phyloP scores from a whole-genome alignment of 768 basidiomycete genomes.

The Neoboletus magnificus region DNA sequence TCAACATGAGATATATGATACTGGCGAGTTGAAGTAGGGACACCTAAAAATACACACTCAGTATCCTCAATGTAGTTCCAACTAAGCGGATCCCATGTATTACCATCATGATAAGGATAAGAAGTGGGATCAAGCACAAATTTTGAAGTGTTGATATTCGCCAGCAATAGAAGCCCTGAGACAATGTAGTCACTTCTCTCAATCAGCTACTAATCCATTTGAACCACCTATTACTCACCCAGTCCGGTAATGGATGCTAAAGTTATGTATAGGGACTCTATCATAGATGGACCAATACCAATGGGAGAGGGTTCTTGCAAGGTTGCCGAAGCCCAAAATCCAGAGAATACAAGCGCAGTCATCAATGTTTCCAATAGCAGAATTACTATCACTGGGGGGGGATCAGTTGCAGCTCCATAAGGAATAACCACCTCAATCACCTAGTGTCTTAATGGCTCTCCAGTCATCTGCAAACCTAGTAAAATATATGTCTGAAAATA shows the following conservation, averaged over 20 bases:
- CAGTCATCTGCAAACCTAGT: conserved; percentile 14
- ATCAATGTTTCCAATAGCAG: conserved; percentile 19
- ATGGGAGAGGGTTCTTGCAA: no score
- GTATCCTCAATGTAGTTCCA: neutral
- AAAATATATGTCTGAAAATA: conserved; percentile 17
- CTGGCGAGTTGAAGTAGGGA: conserved; percentile 23
- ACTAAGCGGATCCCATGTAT: neutral
- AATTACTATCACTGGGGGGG: conserved; percentile 1
- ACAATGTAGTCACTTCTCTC: conserved; percentile 9
- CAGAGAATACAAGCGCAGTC: conserved; percentile 8
- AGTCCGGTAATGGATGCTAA: conserved; percentile 10
- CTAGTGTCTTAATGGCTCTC: conserved; percentile 11
- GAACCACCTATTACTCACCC: conserved; percentile 7
- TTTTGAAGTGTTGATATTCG: conserved; percentile 11
- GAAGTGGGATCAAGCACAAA: neutral
- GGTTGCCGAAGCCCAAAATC: conserved; percentile 8
- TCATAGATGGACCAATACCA: no score
- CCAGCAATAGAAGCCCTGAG: conserved; percentile 26
- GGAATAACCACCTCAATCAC: neutral
- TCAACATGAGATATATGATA: neutral
- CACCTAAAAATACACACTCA: conserved; percentile 6
- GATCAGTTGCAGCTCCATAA: neutral
- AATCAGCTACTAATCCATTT: neutral
- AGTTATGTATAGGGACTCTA: neutral
- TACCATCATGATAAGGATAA: conserved; percentile 20